A percentile compares a stretch with the other conserved stretches of the same genome.
phyloP scores from a whole-genome alignment of 495 filamentous ascomycete species.

The Aspergillus campestris region DNA sequence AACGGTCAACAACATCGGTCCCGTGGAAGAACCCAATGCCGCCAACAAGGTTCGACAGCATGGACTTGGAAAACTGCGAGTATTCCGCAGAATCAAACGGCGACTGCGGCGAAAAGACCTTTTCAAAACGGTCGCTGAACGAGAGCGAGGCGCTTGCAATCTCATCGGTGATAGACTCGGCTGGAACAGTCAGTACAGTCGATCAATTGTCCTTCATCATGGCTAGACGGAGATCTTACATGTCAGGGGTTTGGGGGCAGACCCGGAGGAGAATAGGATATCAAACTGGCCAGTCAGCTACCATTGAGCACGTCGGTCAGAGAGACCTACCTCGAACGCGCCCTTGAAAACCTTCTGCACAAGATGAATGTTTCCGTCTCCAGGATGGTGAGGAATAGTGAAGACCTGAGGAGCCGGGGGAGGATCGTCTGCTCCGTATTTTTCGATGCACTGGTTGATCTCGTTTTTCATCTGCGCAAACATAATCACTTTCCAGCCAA shows the following conservation, averaged over 20 bases:
- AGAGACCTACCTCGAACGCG: constrained; percentile 55
- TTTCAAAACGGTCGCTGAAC: constrained; percentile 67
- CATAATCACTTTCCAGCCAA: constrained; percentile 41
- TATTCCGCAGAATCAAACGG: constrained; percentile 72
- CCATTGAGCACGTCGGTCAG: neutral
- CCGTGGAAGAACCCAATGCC: constrained; percentile 96
- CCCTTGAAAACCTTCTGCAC: constrained; percentile 92
- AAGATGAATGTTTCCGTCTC: constrained; percentile 73
- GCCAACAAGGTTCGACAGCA: constrained; percentile 91
- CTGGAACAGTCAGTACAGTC: constrained; percentile 24
- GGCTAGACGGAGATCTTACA: constrained; percentile 28
- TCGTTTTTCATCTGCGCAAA: constrained; percentile 71
- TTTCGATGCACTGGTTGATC: constrained; percentile 58
- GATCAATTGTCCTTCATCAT: neutral
- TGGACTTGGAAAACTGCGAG: constrained; percentile 70
- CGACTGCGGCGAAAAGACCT: constrained; percentile 61
- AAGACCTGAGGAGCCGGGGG: constrained; percentile 85
- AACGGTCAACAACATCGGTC: constrained; percentile 77
- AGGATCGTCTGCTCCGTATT: constrained; percentile 59
- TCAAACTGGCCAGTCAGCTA: constrained; percentile 59
- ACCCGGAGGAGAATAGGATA: constrained; percentile 78
- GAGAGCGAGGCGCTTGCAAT: constrained; percentile 55
- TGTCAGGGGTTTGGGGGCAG: constrained; percentile 49
- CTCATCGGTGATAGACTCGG: constrained; percentile 58
- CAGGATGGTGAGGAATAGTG: constrained; percentile 61